These are phyloP conservation scores for Lomentospora prolificans DNA, from an alignment of 2,329 filamentous ascomycete species.

Conservation along the genomic window DNA sequence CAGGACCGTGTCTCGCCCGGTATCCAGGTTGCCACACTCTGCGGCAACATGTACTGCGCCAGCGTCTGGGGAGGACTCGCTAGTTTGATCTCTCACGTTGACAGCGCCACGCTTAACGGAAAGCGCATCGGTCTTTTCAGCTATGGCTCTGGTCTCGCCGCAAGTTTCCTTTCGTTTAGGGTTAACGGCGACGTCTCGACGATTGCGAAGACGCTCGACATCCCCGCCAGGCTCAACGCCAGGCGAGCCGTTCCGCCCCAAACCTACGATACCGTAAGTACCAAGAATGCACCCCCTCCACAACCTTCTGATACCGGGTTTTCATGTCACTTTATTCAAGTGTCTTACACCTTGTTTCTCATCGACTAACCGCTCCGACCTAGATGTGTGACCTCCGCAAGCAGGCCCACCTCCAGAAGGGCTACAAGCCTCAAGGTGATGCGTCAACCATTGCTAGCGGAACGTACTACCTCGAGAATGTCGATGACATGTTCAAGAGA, in stretches of 20 bases:
- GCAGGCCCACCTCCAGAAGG: conserved; percentile 74
- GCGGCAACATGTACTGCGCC: conserved; percentile 58
- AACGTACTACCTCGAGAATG: conserved; percentile 69
- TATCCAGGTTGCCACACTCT: conserved; percentile 69
- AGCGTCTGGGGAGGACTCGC: conserved; percentile 71
- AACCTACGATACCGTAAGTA: conserved; percentile 62
- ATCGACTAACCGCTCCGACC: neutral
- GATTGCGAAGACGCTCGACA: conserved; percentile 58
- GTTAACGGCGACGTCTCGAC: conserved; percentile 59
- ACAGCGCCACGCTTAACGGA: conserved; percentile 53
- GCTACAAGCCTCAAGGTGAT: conserved; percentile 61
- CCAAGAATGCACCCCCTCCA: neutral
- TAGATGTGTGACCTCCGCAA: conserved; percentile 74
- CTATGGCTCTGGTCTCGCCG: conserved; percentile 66
- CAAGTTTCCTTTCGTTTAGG: conserved; percentile 65
- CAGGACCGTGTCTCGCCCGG: conserved; percentile 64
- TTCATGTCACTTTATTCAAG: no score
- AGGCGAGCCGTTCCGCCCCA: conserved; percentile 59
- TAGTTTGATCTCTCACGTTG: conserved; percentile 55
- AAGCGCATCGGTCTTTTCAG: conserved; percentile 71
- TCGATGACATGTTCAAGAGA: conserved; percentile 81
- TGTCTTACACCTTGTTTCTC: no score
- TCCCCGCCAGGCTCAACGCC: conserved; percentile 57
- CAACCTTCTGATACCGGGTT: no score
- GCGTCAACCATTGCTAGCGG: conserved; percentile 54